Evolutionary conservation across 2,329 filamentous ascomycete genomes (phyloP).

Genomic region (Sclerotinia minor): DNA sequence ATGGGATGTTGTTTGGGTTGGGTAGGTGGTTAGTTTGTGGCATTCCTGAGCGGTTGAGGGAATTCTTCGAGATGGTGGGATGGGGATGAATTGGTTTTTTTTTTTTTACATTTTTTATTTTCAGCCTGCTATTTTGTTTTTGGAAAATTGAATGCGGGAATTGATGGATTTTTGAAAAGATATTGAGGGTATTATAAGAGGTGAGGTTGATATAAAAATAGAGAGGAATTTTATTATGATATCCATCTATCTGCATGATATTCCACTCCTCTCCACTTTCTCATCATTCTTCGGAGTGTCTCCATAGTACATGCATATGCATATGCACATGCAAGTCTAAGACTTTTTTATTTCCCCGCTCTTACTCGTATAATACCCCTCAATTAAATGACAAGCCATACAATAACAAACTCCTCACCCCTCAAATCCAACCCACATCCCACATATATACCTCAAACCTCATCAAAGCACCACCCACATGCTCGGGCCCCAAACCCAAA

Average conservation of each 20-base stretch:
- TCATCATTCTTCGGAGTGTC: slow-evolving; percentile 12
- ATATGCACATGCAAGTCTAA: slow-evolving; percentile 22
- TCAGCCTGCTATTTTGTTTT: not conserved
- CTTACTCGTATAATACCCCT: not conserved
- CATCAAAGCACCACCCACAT: slow-evolving; percentile 1
- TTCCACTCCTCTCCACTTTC: not conserved
- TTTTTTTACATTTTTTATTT: not conserved
- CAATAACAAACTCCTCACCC: not conserved
- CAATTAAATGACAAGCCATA: slow-evolving; percentile 1
- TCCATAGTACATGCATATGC: slow-evolving; percentile 18
- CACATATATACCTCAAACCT: not conserved
- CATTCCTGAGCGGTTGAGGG: slow-evolving; percentile 16
- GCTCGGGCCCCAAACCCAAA: not conserved
- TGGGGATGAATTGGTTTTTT: not conserved
- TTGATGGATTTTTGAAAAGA: not conserved
- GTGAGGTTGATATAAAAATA: slow-evolving; percentile 13
- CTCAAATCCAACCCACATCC: not conserved
- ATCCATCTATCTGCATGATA: slow-evolving; percentile 4
- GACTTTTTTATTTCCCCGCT: slow-evolving; percentile 9
- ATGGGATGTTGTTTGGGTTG: not conserved
- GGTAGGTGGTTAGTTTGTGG: not conserved
- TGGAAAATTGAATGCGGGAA: not conserved
- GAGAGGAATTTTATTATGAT: slow-evolving; percentile 15
- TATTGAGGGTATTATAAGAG: not conserved
- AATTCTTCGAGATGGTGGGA: slow-evolving; percentile 12